Evolutionary conservation across 768 basidiomycete species (phyloP).

Genomic region (Chlorophyllum brunneum): DNA sequence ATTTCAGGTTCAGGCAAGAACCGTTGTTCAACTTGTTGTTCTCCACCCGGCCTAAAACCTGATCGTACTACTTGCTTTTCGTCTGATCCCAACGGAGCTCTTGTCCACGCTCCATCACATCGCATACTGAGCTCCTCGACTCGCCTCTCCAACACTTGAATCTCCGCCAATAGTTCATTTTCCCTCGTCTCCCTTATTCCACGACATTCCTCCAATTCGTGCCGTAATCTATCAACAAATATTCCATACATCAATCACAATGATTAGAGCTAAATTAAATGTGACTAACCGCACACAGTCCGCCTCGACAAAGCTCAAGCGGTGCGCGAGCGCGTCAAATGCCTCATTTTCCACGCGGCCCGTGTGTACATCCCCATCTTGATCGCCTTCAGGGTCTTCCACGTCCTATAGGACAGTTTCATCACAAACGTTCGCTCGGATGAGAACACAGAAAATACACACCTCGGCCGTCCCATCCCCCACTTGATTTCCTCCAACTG

Average conservation of each 20-base stretch:
- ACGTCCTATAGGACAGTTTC: neutral
- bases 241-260: neutral
- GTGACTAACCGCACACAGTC: constrained; percentile 31
- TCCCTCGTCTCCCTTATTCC: constrained; percentile 26
- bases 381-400: neutral
- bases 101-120: neutral
- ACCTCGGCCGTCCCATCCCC: neutral
- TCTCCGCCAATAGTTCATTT: constrained; percentile 28
- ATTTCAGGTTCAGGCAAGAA: no score
- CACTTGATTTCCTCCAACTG: neutral
- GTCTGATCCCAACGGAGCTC: neutral
- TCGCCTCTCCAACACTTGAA: constrained; percentile 14
- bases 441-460: no score
- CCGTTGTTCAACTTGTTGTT: no score
- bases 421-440: no score
- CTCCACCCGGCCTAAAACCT: no score
- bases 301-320: constrained; percentile 23
- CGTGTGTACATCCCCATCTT: neutral
- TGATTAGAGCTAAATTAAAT: neutral
- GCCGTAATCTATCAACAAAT: constrained; percentile 22
- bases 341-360: neutral
- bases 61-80: neutral
- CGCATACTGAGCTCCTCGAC: constrained; percentile 4
- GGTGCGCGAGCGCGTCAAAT: constrained; percentile 13
- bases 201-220: constrained; percentile 24